phyloP scores from a whole-genome alignment of 2,329 filamentous ascomycete genomes.

The Plectosphaerella sp. region DNA sequence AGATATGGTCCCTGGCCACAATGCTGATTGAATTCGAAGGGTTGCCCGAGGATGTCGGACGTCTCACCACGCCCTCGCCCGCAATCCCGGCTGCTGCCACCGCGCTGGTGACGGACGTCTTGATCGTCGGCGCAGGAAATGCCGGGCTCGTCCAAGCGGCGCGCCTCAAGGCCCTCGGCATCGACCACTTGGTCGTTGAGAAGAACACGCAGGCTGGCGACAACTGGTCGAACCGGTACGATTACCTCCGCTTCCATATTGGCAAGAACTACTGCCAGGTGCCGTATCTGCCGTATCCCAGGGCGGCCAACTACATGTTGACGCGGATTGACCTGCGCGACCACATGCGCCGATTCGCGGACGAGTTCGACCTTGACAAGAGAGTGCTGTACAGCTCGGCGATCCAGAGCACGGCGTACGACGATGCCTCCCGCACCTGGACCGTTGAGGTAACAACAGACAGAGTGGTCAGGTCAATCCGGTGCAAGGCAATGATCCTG shows the following conservation, averaged over 20 bases:
- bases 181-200: constrained; percentile 30
- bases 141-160: constrained; percentile 25
- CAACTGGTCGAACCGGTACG: constrained; percentile 33
- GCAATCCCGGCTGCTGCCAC: constrained; percentile 6
- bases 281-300: constrained; percentile 23
- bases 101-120: constrained; percentile 23
- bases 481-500: constrained; percentile 19
- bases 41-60: constrained; percentile 20
- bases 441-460: constrained; percentile 2
- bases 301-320: constrained; percentile 13
- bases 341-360: constrained; percentile 19
- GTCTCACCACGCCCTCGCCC: constrained; percentile 15
- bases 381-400: constrained; percentile 23
- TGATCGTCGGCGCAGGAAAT: constrained; percentile 28
- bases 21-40: constrained; percentile 18
- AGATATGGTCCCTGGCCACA: constrained; percentile 27
- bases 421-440: constrained; percentile 18
- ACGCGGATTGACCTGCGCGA: constrained; percentile 17
- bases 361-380: constrained; percentile 19
- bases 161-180: constrained; percentile 30
- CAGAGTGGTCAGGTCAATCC: background rate
- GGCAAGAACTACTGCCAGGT: constrained; percentile 27
- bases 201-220: constrained; percentile 27
- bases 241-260: constrained; percentile 32
- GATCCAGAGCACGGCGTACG: constrained; percentile 18